These are phyloP conservation scores for Candida argentea DNA, from an alignment of 805 yeast genomes.

Conservation along the genomic window DNA sequence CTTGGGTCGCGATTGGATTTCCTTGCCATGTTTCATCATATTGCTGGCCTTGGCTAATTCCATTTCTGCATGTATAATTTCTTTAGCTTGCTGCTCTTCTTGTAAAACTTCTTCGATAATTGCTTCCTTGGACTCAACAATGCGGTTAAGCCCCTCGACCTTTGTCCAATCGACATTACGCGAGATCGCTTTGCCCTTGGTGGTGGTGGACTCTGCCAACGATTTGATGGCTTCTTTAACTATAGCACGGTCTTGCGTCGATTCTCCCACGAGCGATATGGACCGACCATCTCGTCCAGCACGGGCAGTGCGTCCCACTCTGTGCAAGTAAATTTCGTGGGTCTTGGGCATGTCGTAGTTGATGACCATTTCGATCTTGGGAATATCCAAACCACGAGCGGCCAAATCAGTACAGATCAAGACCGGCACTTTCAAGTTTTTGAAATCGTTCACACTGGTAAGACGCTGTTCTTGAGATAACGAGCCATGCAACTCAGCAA, in stretches of 20 bases:
- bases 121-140: slow-evolving; percentile 50
- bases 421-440: slow-evolving; percentile 73
- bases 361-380: slow-evolving; percentile 89
- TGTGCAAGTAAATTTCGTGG: slow-evolving; percentile 84
- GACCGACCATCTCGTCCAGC: slow-evolving; percentile 96
- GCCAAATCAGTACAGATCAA: slow-evolving; percentile 96
- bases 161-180: slow-evolving; percentile 86
- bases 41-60: slow-evolving; percentile 81
- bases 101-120: slow-evolving; percentile 66
- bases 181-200: slow-evolving; percentile 57
- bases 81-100: slow-evolving; percentile 87
- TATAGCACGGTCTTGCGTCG: slow-evolving; percentile 74
- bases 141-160: slow-evolving; percentile 56
- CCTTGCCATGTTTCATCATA: slow-evolving; percentile 65
- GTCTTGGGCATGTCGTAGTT: slow-evolving; percentile 94
- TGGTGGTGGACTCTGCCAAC: slow-evolving; percentile 25
- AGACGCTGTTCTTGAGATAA: slow-evolving; percentile 90
- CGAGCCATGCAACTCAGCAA: slow-evolving; percentile 76
- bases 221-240: slow-evolving; percentile 85
- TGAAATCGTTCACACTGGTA: slow-evolving; percentile 71
- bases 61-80: slow-evolving; percentile 81
- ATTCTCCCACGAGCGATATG: slow-evolving; percentile 89
- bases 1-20: slow-evolving; percentile 82
- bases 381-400: slow-evolving; percentile 98
- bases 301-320: slow-evolving; percentile 99